Percentiles rank a stretch among this genome's conserved stretches.
These are phyloP conservation scores for Nymphaea thermarum DNA, from an alignment of 164 flowering plant genomes.

Conservation along the genomic window DNA sequence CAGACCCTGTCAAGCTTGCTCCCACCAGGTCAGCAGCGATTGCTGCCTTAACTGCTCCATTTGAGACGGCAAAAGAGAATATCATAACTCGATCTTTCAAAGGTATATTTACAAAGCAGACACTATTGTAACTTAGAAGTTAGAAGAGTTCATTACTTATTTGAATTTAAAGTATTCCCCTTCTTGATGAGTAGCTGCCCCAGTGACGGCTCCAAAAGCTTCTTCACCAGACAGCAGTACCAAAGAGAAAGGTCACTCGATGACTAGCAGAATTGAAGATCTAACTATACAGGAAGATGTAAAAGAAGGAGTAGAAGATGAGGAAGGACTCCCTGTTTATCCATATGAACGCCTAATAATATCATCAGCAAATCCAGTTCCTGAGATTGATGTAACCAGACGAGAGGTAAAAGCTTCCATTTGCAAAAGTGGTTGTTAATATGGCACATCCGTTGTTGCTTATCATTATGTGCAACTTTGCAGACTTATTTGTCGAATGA, in stretches of 20 bases:
- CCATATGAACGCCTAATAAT: constrained; percentile 85
- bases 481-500: constrained; percentile 78
- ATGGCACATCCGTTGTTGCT: background rate
- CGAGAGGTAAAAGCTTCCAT: constrained; percentile 52
- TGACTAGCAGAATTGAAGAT: constrained; percentile 45
- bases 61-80: constrained; percentile 46
- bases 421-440: too few species aligned
- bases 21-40: constrained; percentile 63
- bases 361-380: constrained; percentile 52
- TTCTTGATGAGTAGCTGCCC: constrained; percentile 19
- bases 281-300: constrained; percentile 73
- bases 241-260: constrained; percentile 8
- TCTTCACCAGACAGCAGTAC: background rate
- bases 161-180: constrained; percentile 4
- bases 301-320: constrained; percentile 82
- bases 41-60: constrained; percentile 50
- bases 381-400: constrained; percentile 86
- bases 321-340: constrained; percentile 52
- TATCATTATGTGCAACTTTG: constrained; percentile 6
- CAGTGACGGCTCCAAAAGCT: constrained; percentile 20
- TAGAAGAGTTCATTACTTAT: background rate
- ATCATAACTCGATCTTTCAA: constrained; percentile 40
- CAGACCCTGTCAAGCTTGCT: constrained; percentile 47
- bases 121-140: background rate
- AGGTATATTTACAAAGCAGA: constrained; percentile 25